Conservation (phyloP, 768 basidiomycete species). For the Boletellus emodensis region DNA sequence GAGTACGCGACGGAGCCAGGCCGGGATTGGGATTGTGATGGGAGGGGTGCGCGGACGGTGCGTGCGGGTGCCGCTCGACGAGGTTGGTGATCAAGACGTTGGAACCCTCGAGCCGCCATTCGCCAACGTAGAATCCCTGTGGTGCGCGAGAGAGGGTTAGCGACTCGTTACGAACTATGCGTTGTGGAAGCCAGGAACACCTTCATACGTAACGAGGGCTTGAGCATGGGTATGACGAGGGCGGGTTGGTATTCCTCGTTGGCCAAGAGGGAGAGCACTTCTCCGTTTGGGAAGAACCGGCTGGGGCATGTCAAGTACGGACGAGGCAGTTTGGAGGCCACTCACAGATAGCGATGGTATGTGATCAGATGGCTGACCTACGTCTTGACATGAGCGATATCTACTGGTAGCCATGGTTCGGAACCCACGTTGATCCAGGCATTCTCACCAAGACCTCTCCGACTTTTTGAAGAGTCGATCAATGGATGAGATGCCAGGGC, state of each 20-base stretch:
- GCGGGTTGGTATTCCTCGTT: conserved; percentile 73
- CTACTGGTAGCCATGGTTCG: background rate
- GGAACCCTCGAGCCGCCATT: conserved; percentile 65
- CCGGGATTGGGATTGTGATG: background rate
- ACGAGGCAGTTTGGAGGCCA: background rate
- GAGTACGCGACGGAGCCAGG: conserved; percentile 24
- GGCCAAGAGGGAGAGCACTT: conserved; percentile 78
- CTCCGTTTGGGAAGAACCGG: conserved; percentile 84
- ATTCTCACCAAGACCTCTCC: conserved; percentile 76
- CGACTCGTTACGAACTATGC: background rate
- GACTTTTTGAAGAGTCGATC: conserved; percentile 11
- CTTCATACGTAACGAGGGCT: conserved; percentile 76
- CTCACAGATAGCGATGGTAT: conserved; percentile 88
- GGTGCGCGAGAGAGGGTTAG: conserved; percentile 3
- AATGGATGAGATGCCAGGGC: background rate
- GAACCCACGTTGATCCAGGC: conserved; percentile 78
- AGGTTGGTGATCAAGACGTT: conserved; percentile 62
- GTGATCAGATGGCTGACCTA: conserved; percentile 84
- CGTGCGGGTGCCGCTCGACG: conserved; percentile 38
- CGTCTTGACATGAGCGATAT: conserved; percentile 4
- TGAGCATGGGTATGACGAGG: conserved; percentile 70
- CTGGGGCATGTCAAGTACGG: conserved; percentile 33
- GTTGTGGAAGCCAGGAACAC: conserved; percentile 29
- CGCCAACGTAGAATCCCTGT: conserved; percentile 70
- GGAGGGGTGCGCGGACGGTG: conserved; percentile 6